Base-by-base conservation (phyloP, 2,329 filamentous ascomycete species). In the Lecanicillium sp. region DNA sequence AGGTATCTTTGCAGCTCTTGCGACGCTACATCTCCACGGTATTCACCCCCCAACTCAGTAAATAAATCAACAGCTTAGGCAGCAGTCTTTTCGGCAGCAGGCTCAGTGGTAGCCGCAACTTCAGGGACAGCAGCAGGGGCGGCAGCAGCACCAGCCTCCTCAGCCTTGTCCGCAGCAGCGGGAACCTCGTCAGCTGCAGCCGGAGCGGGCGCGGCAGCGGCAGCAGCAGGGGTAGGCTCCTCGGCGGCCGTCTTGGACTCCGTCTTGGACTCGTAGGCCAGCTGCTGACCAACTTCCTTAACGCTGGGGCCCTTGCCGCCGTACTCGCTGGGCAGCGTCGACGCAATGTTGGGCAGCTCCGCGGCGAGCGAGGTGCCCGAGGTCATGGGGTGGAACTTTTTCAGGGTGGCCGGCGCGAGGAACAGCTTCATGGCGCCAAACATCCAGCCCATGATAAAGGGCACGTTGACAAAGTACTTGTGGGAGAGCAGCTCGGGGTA, bases 391-490 rank as follows among this genome's bases (percentile, higher is more conserved):
- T 88, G 84, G 68, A 90, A 88, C 63, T 90, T 90, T 70, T 84
- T 84, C 55, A 86, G 75, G 1, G 86, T 90, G 60, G 85, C 84
- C 42, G 81, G 74, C 24, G 83, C 81, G 36, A 90, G 72, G 63
- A 90, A 84, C 15, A 87, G 67, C 71, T 89, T 90, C 72, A 90
- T 84, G 46, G 84, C 76, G 17, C 74, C 72, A 64, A 86, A 90
- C 62, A 90, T 78, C 75, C 90, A 96, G 49, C 88, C 87, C 90
- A 96, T 96, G 59, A 96, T 75, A 48, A 83, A 68, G 0, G 91
- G 91, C 5, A 96, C 88, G 60, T 96, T 96, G 69, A 96, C 86
- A 63, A 96, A 96, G 76, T 90, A 96, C 74, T 96, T 96, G 70
- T 91, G 73, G 7, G 61, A 52, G 20, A 96, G 77, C 9, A 95